Evolutionary conservation across 345 rosid genomes (phyloP).

Genomic region (Erysimum cheiranthoides): DNA sequence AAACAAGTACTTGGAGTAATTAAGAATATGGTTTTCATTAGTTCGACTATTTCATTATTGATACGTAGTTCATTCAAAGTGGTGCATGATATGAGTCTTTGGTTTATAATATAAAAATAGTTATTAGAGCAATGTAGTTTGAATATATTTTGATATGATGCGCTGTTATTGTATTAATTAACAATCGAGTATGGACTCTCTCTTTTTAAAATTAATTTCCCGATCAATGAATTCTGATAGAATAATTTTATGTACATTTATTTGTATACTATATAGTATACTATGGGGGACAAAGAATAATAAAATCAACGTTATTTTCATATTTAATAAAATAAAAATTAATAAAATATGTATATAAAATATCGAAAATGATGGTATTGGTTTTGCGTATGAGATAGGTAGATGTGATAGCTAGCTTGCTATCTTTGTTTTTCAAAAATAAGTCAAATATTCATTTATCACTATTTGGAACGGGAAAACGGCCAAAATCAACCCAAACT

Average conservation of each 20-base stretch:
- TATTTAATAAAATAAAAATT: not conserved
- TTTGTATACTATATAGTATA: slow-evolving; percentile 10
- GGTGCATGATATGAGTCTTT: slow-evolving; percentile 3
- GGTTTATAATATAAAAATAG: not conserved
- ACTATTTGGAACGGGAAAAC: not conserved
- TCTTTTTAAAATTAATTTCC: not conserved
- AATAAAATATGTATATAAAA: slow-evolving; percentile 1
- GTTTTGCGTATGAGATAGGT: slow-evolving; percentile 28
- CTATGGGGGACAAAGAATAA: not conserved
- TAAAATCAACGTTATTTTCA: not conserved
- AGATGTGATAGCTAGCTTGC: slow-evolving; percentile 11
- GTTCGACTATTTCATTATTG: not conserved
- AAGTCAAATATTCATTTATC: not conserved
- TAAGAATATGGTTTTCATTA: not conserved
- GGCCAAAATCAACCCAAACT: too few species aligned
- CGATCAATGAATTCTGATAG: not conserved
- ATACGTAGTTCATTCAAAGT: slow-evolving; percentile 7
- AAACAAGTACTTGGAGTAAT: not conserved
- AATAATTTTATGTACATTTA: slow-evolving; percentile 18
- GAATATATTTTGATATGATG: slow-evolving; percentile 4
- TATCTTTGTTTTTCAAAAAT: not conserved
- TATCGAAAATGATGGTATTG: not conserved
- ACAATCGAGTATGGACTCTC: not conserved
- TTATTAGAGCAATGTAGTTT: slow-evolving; percentile 7
- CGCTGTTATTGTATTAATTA: slow-evolving; percentile 7